Evolutionary conservation across 2,329 filamentous ascomycete genomes (phyloP).

Genomic region (Grosmannia serpens): DNA sequence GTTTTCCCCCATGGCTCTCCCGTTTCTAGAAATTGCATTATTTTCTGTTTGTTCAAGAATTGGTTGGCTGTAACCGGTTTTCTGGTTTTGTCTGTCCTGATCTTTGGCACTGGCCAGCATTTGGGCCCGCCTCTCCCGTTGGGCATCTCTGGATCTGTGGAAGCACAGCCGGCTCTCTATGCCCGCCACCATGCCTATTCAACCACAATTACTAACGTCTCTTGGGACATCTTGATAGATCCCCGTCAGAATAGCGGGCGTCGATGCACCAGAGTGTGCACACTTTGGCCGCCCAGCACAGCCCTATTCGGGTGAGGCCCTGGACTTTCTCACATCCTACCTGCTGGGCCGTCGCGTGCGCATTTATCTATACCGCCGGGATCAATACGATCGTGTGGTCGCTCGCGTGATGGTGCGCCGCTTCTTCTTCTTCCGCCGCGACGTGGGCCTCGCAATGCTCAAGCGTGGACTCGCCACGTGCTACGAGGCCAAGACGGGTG

Average conservation of each 20-base stretch:
- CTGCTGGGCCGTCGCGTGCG: conserved; percentile 64
- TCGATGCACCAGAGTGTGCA: conserved; percentile 86
- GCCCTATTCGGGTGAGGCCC: conserved; percentile 70
- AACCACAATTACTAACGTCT: background rate
- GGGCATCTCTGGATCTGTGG: background rate
- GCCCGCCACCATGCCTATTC: background rate
- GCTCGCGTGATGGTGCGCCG: conserved; percentile 68
- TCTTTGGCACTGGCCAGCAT: background rate
- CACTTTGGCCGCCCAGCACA: conserved; percentile 88
- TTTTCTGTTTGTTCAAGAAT: background rate
- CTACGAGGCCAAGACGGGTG: conserved; percentile 85
- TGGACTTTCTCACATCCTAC: conserved; percentile 66
- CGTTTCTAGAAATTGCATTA: background rate
- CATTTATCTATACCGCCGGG: conserved; percentile 69
- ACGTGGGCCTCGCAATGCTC: conserved; percentile 86
- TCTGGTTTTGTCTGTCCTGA: background rate
- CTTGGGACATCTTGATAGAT: conserved; percentile 46
- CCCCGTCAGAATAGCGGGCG: conserved; percentile 75
- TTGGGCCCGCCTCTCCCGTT: background rate
- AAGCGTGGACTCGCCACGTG: conserved; percentile 74
- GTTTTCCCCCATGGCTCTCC: background rate
- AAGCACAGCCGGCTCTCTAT: too few relatives aligned
- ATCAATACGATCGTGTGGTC: conserved; percentile 88
- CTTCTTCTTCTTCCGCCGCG: conserved; percentile 52
- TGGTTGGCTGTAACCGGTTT: background rate